Evolutionary conservation across 2,329 filamentous ascomycete genomes (phyloP), one percentile per base, ranked within the genome.

Genomic region (Incumbomyces delicatus): DNA sequence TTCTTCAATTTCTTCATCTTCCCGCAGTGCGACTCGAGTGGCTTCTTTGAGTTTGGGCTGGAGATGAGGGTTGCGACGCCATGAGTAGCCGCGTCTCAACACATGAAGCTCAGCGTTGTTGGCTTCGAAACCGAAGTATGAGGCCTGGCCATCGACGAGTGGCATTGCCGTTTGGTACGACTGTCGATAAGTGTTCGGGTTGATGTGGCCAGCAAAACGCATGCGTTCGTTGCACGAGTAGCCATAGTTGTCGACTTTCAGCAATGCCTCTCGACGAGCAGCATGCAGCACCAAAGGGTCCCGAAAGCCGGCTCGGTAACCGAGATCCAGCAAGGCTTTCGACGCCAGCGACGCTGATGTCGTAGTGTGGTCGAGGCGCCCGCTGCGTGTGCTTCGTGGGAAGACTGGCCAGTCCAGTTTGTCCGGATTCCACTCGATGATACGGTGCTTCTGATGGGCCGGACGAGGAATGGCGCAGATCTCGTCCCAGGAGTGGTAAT

Each of bases 191-290:
- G 18, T 39, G 33, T 36, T 46, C 13, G 35, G 38, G 13, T 29
- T 33, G 43, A 40, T 46, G 16, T 39, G 37, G 27, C 27, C 30
- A n/a, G 35, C 41, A 20, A 43, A 41, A 17, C 44, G 44, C 35
- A 46, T 46, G 14, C 44, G 44, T 27, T 46, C 35, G 36, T 46
- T 46, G 35, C 20, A 31, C 4, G 44, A 46, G 17, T 46, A 46
- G 12, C 35, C 44, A 22, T 46, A 46, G 37, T 46, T 49, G 32
- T 49, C 47, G 13, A 49, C 41, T 33, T 48, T 36, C 16, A 48
- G 33, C 2, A 48, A 41, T 5, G 22, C 41, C 41, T 48, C 46
- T 30, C 46, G 41, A 14, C 46, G 46, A 27, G 41, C 27, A 29
- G 46, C 46, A 31, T 48, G 34, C 36, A 49, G 39, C 18, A 30